Evolutionary conservation across 768 basidiomycete species (phyloP), one percentile per base, ranked within the genome.

Genomic region (Mycena filopes): DNA sequence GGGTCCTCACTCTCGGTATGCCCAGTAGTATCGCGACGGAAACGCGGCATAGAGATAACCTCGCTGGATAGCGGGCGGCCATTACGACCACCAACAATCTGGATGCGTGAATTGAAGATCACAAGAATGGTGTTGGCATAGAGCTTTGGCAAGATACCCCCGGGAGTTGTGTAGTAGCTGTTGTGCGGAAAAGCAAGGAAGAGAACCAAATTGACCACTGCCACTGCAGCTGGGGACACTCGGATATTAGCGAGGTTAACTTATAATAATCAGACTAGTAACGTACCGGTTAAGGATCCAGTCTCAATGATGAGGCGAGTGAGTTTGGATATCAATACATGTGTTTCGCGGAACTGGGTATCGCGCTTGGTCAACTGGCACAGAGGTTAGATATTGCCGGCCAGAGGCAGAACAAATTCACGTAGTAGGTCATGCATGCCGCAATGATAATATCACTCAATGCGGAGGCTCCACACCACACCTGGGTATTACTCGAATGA

Each of bases 61-160:
- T n/a, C n/a, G n/a, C n/a, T n/a, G n/a, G n/a, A n/a, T n/a, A n/a
- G n/a, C n/a, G n/a, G n/a, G n/a, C n/a, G n/a, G n/a, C n/a, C n/a
- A n/a, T n/a, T n/a, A 21, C 43, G 47, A 25, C 47, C 26, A 28
- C 47, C 26, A 28, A 49, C 47, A 28, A 49, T 49, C 20, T 49
- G 47, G 20, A 49, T 16, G 18, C 47, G 26, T 6, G 47, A 7
- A 29, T 49, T 49, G 4, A 49, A 16, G 18, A 49, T 28, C 47
- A 29, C 26, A 20, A 49, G 26, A 25, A 49, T 49, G 26, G 47
- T 49, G 47, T 49, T 49, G 49, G 49, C 31, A 9, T 50, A 50
- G 20, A 36, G 20, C 9, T 31, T 31, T 9, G 49, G 49, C 29
- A 50, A n/a, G 23, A 50, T n/a, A 15, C 33, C 33, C 16, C 11